These are phyloP conservation scores for Boletus patriciae DNA, from an alignment of 768 basidiomycete species.

Conservation along the genomic window DNA sequence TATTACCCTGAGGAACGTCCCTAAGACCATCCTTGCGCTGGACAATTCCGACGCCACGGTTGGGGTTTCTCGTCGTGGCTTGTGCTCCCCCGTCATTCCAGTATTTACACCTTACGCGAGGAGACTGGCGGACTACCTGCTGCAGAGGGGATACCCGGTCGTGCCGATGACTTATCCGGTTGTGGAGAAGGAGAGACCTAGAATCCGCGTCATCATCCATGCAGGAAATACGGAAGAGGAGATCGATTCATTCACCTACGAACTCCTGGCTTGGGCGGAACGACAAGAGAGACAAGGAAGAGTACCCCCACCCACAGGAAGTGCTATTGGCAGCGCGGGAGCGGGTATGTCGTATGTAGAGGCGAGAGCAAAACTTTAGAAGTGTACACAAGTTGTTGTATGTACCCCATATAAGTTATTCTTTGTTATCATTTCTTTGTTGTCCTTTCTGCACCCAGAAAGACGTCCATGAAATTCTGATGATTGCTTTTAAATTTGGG, in stretches of 20 bases:
- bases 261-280: conserved; percentile 14
- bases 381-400: not conserved
- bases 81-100: conserved; percentile 22
- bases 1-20: conserved; percentile 4
- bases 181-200: conserved; percentile 3
- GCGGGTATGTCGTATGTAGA: not conserved
- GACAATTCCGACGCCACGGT: not conserved
- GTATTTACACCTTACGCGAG: conserved; percentile 11
- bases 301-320: not conserved
- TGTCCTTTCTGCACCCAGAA: too few species aligned
- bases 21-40: conserved; percentile 7
- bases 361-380: conserved; percentile 17
- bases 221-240: conserved; percentile 22
- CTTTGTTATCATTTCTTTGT: too few species aligned
- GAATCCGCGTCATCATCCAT: conserved; percentile 23
- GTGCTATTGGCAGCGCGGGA: not conserved
- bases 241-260: conserved; percentile 13
- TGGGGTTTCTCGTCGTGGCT: not conserved
- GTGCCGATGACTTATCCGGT: conserved; percentile 7
- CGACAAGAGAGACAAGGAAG: conserved; percentile 1
- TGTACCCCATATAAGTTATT: too few species aligned
- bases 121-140: conserved; percentile 9
- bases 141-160: conserved; percentile 16
- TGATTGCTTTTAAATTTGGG: too few species aligned
- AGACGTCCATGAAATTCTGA: too few species aligned